Percentiles rank a stretch among this genome's conserved stretches.
phyloP scores from a whole-genome alignment of 176 grass and related monocot genomes.

The Hordeum marinum region DNA sequence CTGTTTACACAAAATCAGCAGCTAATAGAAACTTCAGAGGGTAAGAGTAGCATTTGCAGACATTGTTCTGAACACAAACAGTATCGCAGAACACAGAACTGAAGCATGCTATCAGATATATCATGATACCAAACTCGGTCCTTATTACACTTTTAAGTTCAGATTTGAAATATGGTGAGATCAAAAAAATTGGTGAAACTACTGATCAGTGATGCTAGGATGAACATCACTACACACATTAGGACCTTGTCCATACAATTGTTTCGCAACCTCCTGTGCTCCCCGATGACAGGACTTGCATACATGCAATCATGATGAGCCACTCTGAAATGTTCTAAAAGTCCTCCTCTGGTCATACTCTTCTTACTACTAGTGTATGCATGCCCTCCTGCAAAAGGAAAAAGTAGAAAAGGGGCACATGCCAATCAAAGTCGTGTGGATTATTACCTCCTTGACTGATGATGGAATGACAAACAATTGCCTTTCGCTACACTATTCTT shows the following conservation, averaged over 20 bases:
- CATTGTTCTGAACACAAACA: not conserved
- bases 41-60: not conserved
- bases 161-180: not conserved
- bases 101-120: not conserved
- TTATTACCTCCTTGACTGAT: not conserved
- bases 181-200: not conserved
- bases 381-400: slow-evolving; percentile 10
- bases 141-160: not conserved
- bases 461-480: not conserved
- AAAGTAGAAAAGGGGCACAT: not conserved
- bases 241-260: not conserved
- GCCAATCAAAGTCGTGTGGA: not conserved
- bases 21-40: not conserved
- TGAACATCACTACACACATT: not conserved
- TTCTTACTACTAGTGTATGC: slow-evolving; percentile 18
- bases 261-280: slow-evolving; percentile 4
- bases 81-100: not conserved
- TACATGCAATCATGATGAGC: slow-evolving; percentile 21
- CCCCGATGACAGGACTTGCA: not conserved
- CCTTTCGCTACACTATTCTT: not conserved
- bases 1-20: not conserved
- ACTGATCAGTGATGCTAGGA: not conserved
- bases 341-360: not conserved
- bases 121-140: not conserved
- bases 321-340: not conserved